Conservation (phyloP, 768 basidiomycete genomes). For the Serendipita sp. region DNA sequence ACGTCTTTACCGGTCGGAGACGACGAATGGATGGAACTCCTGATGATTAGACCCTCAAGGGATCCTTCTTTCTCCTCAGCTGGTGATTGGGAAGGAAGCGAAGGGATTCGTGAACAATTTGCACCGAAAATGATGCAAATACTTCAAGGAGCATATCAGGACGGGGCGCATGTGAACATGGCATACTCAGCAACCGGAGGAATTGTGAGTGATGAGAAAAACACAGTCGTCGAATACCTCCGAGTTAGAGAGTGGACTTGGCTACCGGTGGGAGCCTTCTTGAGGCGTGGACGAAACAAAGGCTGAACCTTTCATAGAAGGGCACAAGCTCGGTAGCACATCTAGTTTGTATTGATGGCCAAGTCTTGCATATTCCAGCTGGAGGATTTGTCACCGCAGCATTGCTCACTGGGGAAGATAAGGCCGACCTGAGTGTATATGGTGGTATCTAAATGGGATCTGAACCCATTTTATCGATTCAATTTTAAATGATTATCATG, state of each 20-base stretch:
- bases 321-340: slow-evolving; percentile 43
- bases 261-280: slow-evolving; percentile 44
- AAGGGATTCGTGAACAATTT: slow-evolving; percentile 31
- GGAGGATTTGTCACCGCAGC: slow-evolving; percentile 27
- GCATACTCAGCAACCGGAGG: slow-evolving; percentile 34
- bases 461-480: not conserved
- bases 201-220: slow-evolving; percentile 19
- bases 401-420: not conserved
- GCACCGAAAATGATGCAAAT: slow-evolving; percentile 36
- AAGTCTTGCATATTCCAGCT: slow-evolving; percentile 41
- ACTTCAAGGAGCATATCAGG: slow-evolving; percentile 53
- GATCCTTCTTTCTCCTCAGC: slow-evolving; percentile 27
- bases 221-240: slow-evolving; percentile 62
- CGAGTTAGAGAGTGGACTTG: slow-evolving; percentile 74
- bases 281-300: not conserved
- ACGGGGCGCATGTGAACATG: slow-evolving; percentile 53
- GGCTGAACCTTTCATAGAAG: slow-evolving; percentile 26
- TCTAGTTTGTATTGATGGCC: slow-evolving; percentile 66
- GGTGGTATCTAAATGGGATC: not conserved
- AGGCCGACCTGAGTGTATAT: not conserved
- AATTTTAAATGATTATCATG: not conserved
- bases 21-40: slow-evolving; percentile 43
- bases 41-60: slow-evolving; percentile 56
- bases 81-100: slow-evolving; percentile 18
- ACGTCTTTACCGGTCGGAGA: slow-evolving; percentile 27